Base-by-base conservation (phyloP, 2,329 filamentous ascomycete genomes). In the Nemania sp. region DNA sequence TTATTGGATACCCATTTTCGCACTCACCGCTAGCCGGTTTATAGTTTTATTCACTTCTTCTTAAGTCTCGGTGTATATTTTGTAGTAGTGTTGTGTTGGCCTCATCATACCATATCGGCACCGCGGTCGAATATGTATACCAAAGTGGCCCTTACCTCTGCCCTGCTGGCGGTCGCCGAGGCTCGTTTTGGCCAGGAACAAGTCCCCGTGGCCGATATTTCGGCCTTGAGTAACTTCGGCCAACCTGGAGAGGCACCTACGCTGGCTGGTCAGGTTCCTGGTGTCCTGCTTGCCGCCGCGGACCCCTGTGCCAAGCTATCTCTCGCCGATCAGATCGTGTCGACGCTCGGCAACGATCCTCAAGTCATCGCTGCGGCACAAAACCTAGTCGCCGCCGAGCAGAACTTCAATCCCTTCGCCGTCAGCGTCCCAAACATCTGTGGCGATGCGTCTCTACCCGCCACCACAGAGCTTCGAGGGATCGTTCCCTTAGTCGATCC, bases 351-450 rank as follows among this genome's bases (percentile, higher is more conserved):
- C 48, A 78, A 72, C 40, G 81, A 82, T 61, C 71, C 77, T n/a
- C 73, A 78, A 56, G 83, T 85, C 60, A 75, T 89, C 53, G 76
- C 78, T 12, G 86, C 82, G 17, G 86, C 86, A 15, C 78, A 78
- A 53, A 80, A 79, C 14, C 77, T 88, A 31, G 85, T 88, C 12
- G 79, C 81, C 22, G 85, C 86, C 3, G 86, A 88, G 76, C 84
- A 87, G 72, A 89, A 89, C 79, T 87, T 87, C 75, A 89, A 89
- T 75, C 84, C 83, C 46, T 88, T 84, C 61, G 80, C 72, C 51
- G 78, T 80, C 57, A 74, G 73, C 64, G 76, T 83, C 28, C 84
- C 82, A 15, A 82, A 77, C 57, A 80, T 90, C 66, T 89, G 86
- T 71, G 79, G 75, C 31, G 83, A 89, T 59, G 72, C 84, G 2